These are phyloP conservation scores for Fusarium sp. DNA, from an alignment of 2,329 filamentous ascomycete species.

Conservation along the genomic window DNA sequence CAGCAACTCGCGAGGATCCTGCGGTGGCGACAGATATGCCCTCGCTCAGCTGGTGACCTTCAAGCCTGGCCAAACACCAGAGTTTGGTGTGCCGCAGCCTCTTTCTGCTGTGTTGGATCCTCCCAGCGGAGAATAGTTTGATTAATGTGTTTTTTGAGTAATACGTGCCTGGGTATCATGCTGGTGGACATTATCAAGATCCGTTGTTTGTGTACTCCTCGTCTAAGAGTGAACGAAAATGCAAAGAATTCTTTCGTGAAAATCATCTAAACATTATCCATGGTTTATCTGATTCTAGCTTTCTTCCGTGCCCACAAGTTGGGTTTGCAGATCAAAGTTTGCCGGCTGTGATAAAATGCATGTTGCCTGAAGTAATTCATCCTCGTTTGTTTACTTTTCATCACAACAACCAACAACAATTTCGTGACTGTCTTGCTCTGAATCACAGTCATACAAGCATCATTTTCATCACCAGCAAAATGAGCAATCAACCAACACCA, in stretches of 20 bases:
- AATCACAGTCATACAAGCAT: not conserved
- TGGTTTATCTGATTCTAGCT: too few relatives aligned
- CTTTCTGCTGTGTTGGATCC: not conserved
- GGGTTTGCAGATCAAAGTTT: not conserved
- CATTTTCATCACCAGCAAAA: not conserved
- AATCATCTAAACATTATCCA: not conserved
- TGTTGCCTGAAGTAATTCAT: not conserved
- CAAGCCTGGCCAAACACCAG: not conserved
- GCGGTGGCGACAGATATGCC: constrained; percentile 3
- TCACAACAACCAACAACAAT: not conserved
- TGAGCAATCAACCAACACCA: not conserved
- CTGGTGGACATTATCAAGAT: too few relatives aligned
- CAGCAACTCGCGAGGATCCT: constrained; percentile 3
- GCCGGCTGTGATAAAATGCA: not conserved
- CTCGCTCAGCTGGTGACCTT: constrained; percentile 11
- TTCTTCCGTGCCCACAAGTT: not conserved
- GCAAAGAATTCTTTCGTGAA: not conserved
- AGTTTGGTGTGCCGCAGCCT: constrained; percentile 13
- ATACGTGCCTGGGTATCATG: too few relatives aligned
- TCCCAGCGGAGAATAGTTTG: constrained; percentile 8
- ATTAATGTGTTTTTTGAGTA: not conserved
- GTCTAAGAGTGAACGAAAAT: not conserved
- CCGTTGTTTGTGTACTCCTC: not conserved
- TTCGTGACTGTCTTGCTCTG: too few relatives aligned
- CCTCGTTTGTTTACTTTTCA: not conserved